These are phyloP conservation scores for Trichosanthes cucumerina DNA, from an alignment of 306 rosid species.

Conservation along the genomic window DNA sequence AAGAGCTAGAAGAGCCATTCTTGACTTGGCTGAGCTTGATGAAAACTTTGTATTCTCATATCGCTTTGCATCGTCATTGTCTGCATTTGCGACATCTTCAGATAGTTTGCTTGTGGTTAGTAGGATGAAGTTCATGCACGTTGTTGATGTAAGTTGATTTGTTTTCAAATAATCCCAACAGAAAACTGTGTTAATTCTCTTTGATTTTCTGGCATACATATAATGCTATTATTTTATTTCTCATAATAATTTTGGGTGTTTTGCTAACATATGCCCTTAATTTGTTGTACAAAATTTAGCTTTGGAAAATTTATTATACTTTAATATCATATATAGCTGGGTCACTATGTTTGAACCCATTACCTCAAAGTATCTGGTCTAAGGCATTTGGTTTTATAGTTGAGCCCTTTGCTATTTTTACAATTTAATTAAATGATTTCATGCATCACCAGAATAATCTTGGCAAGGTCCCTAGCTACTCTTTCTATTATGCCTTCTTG, in stretches of 20 bases:
- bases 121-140: constrained; percentile 73
- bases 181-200: not conserved
- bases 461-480: not conserved
- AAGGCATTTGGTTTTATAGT: not conserved
- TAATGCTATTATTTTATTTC: not conserved
- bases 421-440: not conserved
- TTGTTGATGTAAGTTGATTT: constrained; percentile 61
- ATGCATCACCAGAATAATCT: not conserved
- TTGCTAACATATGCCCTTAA: not conserved
- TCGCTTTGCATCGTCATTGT: constrained; percentile 52
- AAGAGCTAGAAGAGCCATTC: constrained; percentile 69
- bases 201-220: not conserved
- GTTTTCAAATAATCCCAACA: not conserved
- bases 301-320: not conserved
- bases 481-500: not conserved
- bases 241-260: not conserved
- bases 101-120: constrained; percentile 54
- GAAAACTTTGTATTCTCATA: constrained; percentile 54
- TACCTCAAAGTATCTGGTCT: not conserved
- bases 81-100: constrained; percentile 54
- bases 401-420: not conserved
- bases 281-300: not conserved
- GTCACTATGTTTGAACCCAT: not conserved
- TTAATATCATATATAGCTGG: no score
- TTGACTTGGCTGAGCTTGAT: constrained; percentile 62